Base-by-base conservation (phyloP, 257 asterid species). In the Lithospermum erythrorhizon region DNA sequence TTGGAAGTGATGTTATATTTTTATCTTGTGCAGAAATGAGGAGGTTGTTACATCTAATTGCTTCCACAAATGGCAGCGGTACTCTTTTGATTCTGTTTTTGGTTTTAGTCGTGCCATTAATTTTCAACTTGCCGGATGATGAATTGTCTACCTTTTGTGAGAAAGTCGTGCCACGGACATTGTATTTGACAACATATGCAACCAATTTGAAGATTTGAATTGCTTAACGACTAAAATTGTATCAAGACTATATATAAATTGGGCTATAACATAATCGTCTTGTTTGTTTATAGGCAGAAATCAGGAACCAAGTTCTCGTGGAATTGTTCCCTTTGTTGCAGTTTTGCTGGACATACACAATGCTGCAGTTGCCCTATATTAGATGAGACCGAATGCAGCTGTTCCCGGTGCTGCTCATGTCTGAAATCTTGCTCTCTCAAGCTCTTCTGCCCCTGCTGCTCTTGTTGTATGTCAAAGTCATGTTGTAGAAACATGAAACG, bases 381-480 rank as follows among this genome's bases (percentile, higher is more conserved):
- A 56, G 20, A 22, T 6, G 5, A 18, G 22, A 5, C 13, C 16
- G 57, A 53, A 22, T 53, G 60, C n/a, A 56, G 60, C 20, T 56
- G 60, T 18, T 56, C 14, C 10, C 17, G n/a, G 9, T 10, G 60
- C 13, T 24, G 37, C 17, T 56, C 60, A 11, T 56, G 60, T 56
- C 19, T 13, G 60, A 56, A 56, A 23, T 22, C 20, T 56, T 56
- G 60, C 37, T 2, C 18, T 23, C 19, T 30, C 37, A 56, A 56
- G 30, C 60, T 22, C 11, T 56, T 56, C 37, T 23, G 60, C 21
- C 30, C 30, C 16, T 55, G 59, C 59, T 55, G 27, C 32, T 55
- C 37, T 9, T 56, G 60, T 30, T 22, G 20, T 30, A 2, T 56
- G 17, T 56, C 37, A 25, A 56, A 19, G 20, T 56, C 60, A 14